Percentiles rank a stretch among this genome's conserved stretches.
phyloP scores from a whole-genome alignment of 2,329 filamentous ascomycete genomes.

The Beauveria medogensis region DNA sequence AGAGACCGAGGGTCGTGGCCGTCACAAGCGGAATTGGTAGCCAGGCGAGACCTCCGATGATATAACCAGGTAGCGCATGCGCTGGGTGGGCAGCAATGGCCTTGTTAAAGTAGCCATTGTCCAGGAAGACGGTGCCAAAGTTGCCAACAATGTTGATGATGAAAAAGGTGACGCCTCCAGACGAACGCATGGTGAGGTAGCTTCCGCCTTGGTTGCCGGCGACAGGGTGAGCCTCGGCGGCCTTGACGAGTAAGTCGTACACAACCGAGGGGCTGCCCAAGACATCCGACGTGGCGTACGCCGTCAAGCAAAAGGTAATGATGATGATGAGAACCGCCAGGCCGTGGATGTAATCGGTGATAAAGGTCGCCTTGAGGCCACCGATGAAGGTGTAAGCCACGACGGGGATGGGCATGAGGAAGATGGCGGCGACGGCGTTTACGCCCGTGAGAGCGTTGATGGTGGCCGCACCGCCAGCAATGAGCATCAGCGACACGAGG shows the following conservation, averaged over 20 bases:
- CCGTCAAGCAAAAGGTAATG: constrained; percentile 73
- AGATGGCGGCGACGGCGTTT: constrained; percentile 61
- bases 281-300: constrained; percentile 64
- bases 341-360: constrained; percentile 82
- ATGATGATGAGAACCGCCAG: constrained; percentile 81
- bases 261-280: constrained; percentile 70
- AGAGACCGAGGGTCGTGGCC: constrained; percentile 80
- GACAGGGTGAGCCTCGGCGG: constrained; percentile 63
- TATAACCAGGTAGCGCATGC: constrained; percentile 79
- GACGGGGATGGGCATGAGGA: constrained; percentile 68
- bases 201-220: constrained; percentile 72
- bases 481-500: constrained; percentile 79
- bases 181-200: constrained; percentile 71
- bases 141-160: constrained; percentile 74
- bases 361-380: constrained; percentile 79
- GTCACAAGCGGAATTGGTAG: constrained; percentile 89
- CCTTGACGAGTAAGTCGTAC: constrained; percentile 68
- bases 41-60: constrained; percentile 80
- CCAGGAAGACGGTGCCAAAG: constrained; percentile 77
- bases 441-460: constrained; percentile 36
- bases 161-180: constrained; percentile 78
- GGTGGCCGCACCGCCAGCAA: constrained; percentile 67
- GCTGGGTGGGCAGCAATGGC: constrained; percentile 82
- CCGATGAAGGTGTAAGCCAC: constrained; percentile 70
- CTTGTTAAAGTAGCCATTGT: constrained; percentile 90